Evolutionary conservation across 2,329 filamentous ascomycete genomes (phyloP), one percentile per base, ranked within the genome.

Genomic region (Aspergillus pseudoviridinutans): DNA sequence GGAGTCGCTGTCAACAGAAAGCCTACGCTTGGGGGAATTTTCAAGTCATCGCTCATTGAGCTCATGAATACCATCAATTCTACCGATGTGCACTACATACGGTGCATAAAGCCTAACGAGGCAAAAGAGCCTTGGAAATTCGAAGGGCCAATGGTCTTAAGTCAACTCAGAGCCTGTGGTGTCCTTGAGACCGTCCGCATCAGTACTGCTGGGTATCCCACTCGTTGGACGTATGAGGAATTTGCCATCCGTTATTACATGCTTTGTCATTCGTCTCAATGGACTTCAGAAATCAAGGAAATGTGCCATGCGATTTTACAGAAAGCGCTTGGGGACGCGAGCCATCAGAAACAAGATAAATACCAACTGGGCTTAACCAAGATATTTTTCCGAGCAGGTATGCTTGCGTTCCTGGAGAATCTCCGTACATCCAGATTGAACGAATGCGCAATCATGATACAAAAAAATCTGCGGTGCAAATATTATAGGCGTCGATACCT

Each of bases 81-180:
- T 65, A 99, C 94, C 2, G 94, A 99, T 73, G 94, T 97, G 22
- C 94, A 99, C 76, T 99, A 99, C 76, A 99, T 99, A 71, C 88
- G 94, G 66, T 99, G 94, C 75, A 97, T 99, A 78, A 99, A 99
- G 79, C 94, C 94, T 32, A 99, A 99, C 73, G 94, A 99, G 77
- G 91, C 87, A 52, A 99, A 99, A 77, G 90, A 90, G 69, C 86
- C 94, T 0, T 99, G 94, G 94, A 93, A 95, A 68, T 99, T 97
- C 61, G 94, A 99, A 72, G 94, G 94, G 0, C 94, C 95, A 3
- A 99, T 99, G 94, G 94, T 99, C 65, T 84, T 99, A 60, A 96
- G 91, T 76, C 94, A 99, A 76, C 82, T 99, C 68, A 88, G 95
- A 76, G 94, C 94, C 77, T 99, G 94, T 78, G 94, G 94, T 92